Evolutionary conservation across 2,329 filamentous ascomycete species (phyloP), one percentile per base, ranked within the genome.

Genomic region (Phyllosticta citribraziliensis): DNA sequence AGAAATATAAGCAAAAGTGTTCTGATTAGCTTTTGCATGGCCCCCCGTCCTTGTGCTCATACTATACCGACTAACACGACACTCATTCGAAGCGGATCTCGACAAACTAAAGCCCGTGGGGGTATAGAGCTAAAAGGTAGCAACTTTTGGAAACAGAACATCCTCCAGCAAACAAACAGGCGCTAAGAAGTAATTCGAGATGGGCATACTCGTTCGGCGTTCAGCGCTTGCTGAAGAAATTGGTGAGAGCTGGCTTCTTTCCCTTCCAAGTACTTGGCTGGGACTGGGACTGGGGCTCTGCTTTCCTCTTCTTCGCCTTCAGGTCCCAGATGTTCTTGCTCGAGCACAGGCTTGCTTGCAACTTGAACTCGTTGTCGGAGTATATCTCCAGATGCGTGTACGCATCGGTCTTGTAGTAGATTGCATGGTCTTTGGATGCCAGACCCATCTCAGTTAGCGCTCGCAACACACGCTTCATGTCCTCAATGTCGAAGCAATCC

Each of bases 391-490:
- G 69, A 51, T 76, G 69, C 0, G 77, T 79, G 63, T 76, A 83
- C 72, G 78, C 70, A 81, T 88, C 86, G 66, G 82, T 82, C 69
- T 95, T 95, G 76, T 95, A 96, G 71, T 89, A 93, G 56, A 94
- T 85, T 0, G 78, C 75, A 54, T 75, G 76, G 2, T 47, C 33
- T 3, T 76, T 57, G 6, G 69, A 66, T 17, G 87, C 78, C 47
- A 94, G 74, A 8, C 81, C 84, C 62, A 91, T 75, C 60, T 84
- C 78, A 57, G 81, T 80, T 64, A 95, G 72, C 65, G 78, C 81
- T 62, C 77, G 69, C 50, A 93, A 75, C 3, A 95, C 88, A 52
- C 88, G 80, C 27, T 78, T 79, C 5, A 95, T 82, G 69, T 95
- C 89, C 3, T 79, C 75, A 57, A 75, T 79, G 69, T 95, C 85